A percentile compares a stretch with the other conserved stretches of the same genome.
phyloP scores from a whole-genome alignment of 2,329 filamentous ascomycete species.

The Chrysosporium queenslandicum region DNA sequence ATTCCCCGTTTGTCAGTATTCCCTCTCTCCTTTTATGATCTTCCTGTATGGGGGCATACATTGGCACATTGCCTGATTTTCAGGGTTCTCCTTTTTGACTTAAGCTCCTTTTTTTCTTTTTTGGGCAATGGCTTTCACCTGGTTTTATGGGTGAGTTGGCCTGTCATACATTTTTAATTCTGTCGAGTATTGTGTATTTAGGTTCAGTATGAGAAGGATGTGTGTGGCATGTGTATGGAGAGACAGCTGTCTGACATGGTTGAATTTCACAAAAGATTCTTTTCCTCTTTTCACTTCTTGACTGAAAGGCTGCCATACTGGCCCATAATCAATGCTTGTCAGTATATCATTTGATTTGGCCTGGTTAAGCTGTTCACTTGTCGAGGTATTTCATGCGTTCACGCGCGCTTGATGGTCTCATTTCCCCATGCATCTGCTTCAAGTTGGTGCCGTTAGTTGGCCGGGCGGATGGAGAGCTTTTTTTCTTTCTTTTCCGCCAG shows the following conservation, averaged over 20 bases:
- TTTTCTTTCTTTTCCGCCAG: too few species aligned
- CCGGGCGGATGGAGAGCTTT: too few species aligned
- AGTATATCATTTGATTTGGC: too few species aligned
- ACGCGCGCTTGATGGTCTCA: too few species aligned
- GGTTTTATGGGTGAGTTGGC: constrained; percentile 5
- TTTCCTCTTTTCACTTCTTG: not conserved
- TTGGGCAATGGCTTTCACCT: constrained; percentile 7
- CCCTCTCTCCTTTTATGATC: constrained; percentile 8
- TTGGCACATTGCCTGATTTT: constrained; percentile 12
- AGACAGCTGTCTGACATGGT: constrained; percentile 2
- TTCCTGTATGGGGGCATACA: constrained; percentile 11
- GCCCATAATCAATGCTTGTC: too few species aligned
- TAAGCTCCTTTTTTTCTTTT: not conserved
- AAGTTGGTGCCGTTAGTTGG: too few species aligned
- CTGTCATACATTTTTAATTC: constrained; percentile 10
- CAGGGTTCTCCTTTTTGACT: not conserved
- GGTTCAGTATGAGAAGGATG: not conserved
- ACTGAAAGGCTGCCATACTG: not conserved
- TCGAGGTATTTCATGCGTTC: too few species aligned
- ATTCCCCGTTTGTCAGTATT: constrained; percentile 22
- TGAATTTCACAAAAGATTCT: not conserved
- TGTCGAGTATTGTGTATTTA: constrained; percentile 9
- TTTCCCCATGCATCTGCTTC: too few species aligned
- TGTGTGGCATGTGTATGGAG: not conserved
- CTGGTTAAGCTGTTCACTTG: too few species aligned